Percentiles rank a stretch among this genome's conserved stretches.
Conservation (phyloP, 129 eudicot species). For the Arctium lappa region DNA sequence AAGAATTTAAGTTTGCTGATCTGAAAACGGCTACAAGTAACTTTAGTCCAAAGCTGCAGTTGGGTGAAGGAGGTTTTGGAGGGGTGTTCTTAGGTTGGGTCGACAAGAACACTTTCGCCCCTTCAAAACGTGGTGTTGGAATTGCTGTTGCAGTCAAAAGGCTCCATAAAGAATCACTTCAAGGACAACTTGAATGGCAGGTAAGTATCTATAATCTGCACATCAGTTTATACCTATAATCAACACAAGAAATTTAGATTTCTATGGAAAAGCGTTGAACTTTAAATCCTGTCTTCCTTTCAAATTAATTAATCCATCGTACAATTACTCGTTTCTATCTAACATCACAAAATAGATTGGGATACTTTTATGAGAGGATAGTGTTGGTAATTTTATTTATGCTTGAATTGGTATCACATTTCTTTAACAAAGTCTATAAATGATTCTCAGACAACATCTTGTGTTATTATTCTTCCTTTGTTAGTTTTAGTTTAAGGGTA, state of each 20-base stretch:
- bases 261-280: not conserved
- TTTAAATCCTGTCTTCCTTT: not conserved
- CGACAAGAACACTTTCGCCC: not conserved
- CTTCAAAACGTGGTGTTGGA: not conserved
- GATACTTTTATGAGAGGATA: not conserved
- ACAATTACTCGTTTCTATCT: not conserved
- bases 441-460: not conserved
- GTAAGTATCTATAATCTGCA: not conserved
- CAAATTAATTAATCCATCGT: too few relatives aligned
- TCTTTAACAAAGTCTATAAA: not conserved
- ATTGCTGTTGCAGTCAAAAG: not conserved
- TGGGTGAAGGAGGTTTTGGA: slow-evolving; percentile 8
- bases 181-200: not conserved
- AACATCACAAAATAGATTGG: too few relatives aligned
- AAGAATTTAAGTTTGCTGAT: not conserved
- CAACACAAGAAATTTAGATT: not conserved
- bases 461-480: too few relatives aligned
- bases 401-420: not conserved
- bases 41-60: not conserved
- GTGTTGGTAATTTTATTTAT: too few relatives aligned
- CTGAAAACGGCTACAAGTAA: not conserved
- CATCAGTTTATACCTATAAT: too few relatives aligned
- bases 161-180: not conserved
- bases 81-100: not conserved
- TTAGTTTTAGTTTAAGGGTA: too few relatives aligned